phyloP scores from a whole-genome alignment of 352 stramenopile species.

The Pythium guiyangense region DNA sequence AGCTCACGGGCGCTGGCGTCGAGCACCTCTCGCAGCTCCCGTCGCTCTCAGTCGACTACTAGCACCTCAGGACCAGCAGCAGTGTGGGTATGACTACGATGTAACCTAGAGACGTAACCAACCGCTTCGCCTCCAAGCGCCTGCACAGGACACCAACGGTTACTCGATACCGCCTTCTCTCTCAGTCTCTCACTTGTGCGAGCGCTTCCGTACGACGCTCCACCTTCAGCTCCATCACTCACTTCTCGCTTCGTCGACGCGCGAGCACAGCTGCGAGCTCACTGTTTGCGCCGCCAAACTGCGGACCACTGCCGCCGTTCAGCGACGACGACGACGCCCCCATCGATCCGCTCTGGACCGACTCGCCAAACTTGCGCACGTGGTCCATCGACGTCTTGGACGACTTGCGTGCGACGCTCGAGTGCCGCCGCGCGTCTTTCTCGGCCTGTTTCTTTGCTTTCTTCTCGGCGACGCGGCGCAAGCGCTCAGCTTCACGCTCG shows the following conservation, averaged over 20 bases:
- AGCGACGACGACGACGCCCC: constrained; percentile 26
- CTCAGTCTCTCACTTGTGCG: too few relatives aligned
- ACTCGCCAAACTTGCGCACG: constrained; percentile 78
- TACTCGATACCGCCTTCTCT: too few relatives aligned
- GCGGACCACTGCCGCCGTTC: constrained; percentile 13
- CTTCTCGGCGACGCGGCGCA: constrained; percentile 76
- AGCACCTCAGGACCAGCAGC: background rate
- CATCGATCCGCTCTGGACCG: constrained; percentile 17
- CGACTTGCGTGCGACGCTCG: constrained; percentile 26
- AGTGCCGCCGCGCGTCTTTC: constrained; percentile 54
- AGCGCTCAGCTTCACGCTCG: constrained; percentile 66
- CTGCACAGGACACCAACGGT: too few relatives aligned
- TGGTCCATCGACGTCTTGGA: constrained; percentile 52
- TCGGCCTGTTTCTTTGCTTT: constrained; percentile 86
- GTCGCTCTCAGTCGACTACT: constrained; percentile 46
- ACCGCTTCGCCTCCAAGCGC: too few relatives aligned
- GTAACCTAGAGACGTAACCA: too few relatives aligned
- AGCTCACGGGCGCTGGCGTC: constrained; percentile 54
- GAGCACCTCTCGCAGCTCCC: constrained; percentile 41
- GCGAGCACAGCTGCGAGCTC: constrained; percentile 80
- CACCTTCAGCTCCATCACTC: constrained; percentile 12
- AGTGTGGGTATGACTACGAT: background rate
- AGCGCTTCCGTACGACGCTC: too few relatives aligned
- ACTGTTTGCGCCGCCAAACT: constrained; percentile 66
- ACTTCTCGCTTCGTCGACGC: constrained; percentile 43